Evolutionary conservation across 2,329 filamentous ascomycete genomes (phyloP).

Genomic region (Beauveria pseudobassiana): DNA sequence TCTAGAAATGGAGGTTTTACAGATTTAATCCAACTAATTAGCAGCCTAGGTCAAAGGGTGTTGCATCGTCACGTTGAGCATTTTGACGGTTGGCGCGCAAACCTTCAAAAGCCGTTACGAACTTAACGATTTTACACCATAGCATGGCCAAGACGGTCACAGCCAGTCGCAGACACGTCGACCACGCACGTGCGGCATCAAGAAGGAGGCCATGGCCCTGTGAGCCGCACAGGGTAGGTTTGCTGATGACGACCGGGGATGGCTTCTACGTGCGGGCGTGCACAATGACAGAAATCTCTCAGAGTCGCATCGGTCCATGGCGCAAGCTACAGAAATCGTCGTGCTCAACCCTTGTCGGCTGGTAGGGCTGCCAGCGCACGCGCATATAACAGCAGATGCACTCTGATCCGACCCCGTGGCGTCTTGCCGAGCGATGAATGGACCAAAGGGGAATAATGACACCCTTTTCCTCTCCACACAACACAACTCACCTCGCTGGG

Average conservation of each 20-base stretch:
- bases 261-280: background rate
- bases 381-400: slow-evolving; percentile 1
- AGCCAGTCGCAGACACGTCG: background rate
- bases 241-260: background rate
- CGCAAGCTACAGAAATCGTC: background rate
- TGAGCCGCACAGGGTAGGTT: background rate
- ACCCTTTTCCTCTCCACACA: background rate
- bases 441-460: background rate
- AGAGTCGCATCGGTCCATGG: background rate
- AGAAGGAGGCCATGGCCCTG: background rate
- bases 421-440: slow-evolving; percentile 5
- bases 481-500: background rate
- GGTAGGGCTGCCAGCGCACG: background rate
- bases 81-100: too few relatives aligned
- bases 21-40: too few relatives aligned
- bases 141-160: background rate
- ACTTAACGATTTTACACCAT: background rate
- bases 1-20: too few relatives aligned
- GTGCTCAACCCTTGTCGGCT: background rate
- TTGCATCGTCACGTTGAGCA: too few relatives aligned
- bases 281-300: background rate
- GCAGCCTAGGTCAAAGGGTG: background rate
- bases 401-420: slow-evolving; percentile 6
- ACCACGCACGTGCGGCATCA: background rate
- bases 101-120: background rate